Evolutionary conservation across 73 alveolate species (phyloP).

Genomic region (Tetrahymena elliotti): DNA sequence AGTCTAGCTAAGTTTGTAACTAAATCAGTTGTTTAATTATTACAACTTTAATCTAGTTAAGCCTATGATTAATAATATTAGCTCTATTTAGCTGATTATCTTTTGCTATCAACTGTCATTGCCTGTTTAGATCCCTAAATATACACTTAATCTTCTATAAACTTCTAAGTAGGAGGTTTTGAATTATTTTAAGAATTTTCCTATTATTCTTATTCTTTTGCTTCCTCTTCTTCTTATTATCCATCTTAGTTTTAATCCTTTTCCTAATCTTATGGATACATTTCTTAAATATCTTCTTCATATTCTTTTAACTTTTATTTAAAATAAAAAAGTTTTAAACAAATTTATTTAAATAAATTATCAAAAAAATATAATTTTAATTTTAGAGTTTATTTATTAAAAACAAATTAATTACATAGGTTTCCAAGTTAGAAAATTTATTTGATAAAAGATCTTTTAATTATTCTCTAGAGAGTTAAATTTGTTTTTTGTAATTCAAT

Average conservation of each 20-base stretch:
- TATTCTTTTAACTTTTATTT: background rate
- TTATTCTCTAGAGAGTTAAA: background rate
- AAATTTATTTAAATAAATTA: too few relatives aligned
- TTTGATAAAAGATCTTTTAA: background rate
- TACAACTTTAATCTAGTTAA: background rate
- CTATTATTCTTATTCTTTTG: background rate
- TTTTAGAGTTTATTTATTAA: too few relatives aligned
- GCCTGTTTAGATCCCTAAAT: background rate
- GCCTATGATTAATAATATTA: background rate
- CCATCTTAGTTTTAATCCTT: too few relatives aligned
- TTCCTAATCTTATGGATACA: background rate
- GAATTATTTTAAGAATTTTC: background rate
- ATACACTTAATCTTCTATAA: background rate
- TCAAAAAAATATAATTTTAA: too few relatives aligned
- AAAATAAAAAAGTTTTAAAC: too few relatives aligned
- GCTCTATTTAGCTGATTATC: background rate
- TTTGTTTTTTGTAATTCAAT: background rate
- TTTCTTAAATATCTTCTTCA: background rate
- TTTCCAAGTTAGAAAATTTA: background rate
- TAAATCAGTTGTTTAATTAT: background rate
- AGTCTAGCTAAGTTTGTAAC: background rate
- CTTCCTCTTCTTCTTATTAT: background rate
- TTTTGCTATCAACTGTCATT: background rate
- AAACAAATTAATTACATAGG: background rate
- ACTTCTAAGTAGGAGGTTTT: background rate